Evolutionary conservation across 2,329 filamentous ascomycete species (phyloP), one percentile per base, ranked within the genome.

Genomic region (Aspergillus ustus): DNA sequence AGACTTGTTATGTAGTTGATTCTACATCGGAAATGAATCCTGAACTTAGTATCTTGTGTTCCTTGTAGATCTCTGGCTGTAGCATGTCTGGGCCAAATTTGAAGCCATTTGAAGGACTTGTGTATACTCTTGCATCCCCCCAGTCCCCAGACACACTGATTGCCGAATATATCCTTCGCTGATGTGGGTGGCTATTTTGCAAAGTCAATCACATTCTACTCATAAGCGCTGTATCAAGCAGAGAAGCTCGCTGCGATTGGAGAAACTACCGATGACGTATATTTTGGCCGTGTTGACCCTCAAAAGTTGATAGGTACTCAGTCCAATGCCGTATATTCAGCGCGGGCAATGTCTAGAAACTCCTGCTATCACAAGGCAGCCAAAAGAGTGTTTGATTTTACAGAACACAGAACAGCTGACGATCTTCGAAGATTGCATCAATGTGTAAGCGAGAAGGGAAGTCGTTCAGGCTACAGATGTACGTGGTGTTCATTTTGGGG

Each of bases 361-460:
- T 62, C 19, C n/a, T 60, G 56, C 3, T 56, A 62, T 17, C 52
- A 60, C 46, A 52, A 62, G 46, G 62, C 59, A 2, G 48, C 49
- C 28, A 56, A 60, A 2, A 60, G 62, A 46, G 62, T 59, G 9
- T 13, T 59, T 4, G 62, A 64, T 22, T 64, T 64, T 49, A 57
- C 62, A 3, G 62, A 64, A 56, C 62, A 64, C n/a, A n/a, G n/a
- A n/a, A n/a, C n/a, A n/a, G 43, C 37, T 64, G 29, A 29, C 62
- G 52, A 64, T 64, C 17, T 64, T 64, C 34, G 62, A 64, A 19
- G 51, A 49, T 13, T 64, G 56, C 19, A 59, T 59, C 4, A 64
- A 64, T 17, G 56, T 64, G 28, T 64, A 64, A 34, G 59, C 55
- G 13, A n/a, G 40, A 11, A 28, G 46, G 4, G 59, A 62, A 43